phyloP scores from a whole-genome alignment of 148 eudicot genomes.

The Limonium bicolor region DNA sequence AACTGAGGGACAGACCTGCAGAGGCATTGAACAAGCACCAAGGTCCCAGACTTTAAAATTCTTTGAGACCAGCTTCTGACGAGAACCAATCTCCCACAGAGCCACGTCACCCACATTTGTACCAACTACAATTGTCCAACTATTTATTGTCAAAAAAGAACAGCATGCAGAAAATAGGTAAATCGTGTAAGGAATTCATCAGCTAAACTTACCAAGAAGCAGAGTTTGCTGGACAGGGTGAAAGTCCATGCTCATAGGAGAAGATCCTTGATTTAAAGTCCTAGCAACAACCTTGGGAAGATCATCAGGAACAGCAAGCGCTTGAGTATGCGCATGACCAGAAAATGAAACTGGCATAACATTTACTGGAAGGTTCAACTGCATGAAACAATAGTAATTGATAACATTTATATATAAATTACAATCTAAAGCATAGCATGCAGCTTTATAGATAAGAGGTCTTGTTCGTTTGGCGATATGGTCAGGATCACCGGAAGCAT shows the following conservation, averaged over 20 bases:
- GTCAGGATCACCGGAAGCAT: constrained; percentile 69
- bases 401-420: not conserved
- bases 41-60: constrained; percentile 72
- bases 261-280: constrained; percentile 53
- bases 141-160: not conserved
- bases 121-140: too few relatives aligned
- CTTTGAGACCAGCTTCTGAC: constrained; percentile 49
- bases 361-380: constrained; percentile 57
- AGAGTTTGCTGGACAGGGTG: constrained; percentile 71
- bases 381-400: constrained; percentile 1
- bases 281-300: constrained; percentile 71
- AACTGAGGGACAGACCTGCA: constrained; percentile 26
- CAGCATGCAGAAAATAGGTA: not conserved
- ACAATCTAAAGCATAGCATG: constrained; percentile 1
- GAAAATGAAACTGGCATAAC: constrained; percentile 60
- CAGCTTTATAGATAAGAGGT: constrained; percentile 8
- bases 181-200: not conserved
- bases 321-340: constrained; percentile 37
- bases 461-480: constrained; percentile 69
- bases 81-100: constrained; percentile 79
- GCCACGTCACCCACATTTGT: constrained; percentile 67
- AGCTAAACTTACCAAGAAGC: constrained; percentile 43
- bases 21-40: constrained; percentile 42
- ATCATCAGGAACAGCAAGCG: constrained; percentile 43
- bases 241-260: constrained; percentile 91